Percentiles rank a stretch among this genome's conserved stretches.
These are phyloP conservation scores for Scutellaria minor DNA, from an alignment of 257 asterid species.

Conservation along the genomic window DNA sequence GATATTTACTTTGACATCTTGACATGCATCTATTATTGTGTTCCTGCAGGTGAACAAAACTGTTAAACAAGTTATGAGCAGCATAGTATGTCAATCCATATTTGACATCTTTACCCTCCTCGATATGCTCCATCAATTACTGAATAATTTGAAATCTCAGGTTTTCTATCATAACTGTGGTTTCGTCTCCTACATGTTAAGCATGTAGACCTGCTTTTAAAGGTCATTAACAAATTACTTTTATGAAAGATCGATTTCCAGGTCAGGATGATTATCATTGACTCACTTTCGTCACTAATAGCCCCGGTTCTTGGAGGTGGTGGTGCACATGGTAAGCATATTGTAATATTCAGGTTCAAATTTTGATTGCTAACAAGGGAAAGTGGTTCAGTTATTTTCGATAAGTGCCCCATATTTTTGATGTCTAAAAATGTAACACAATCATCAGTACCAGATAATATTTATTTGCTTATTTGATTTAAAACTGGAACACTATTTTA, in stretches of 20 bases:
- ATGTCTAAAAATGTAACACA: not conserved
- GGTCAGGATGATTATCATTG: slow-evolving; percentile 72
- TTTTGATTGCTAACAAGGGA: slow-evolving; percentile 1
- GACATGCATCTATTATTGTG: slow-evolving; percentile 23
- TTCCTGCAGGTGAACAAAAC: slow-evolving; percentile 47
- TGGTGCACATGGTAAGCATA: slow-evolving; percentile 65
- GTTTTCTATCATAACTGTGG: slow-evolving; percentile 40
- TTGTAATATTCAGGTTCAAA: slow-evolving; percentile 5
- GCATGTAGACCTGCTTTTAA: slow-evolving; percentile 1
- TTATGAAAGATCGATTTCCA: slow-evolving; percentile 48
- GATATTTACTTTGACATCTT: slow-evolving; percentile 5
- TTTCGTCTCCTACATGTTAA: slow-evolving; percentile 23
- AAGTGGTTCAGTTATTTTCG: not conserved
- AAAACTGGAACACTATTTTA: not conserved
- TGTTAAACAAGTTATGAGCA: slow-evolving; percentile 60
- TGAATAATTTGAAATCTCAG: slow-evolving; percentile 58
- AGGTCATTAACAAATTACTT: slow-evolving; percentile 12
- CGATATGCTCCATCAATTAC: slow-evolving; percentile 69
- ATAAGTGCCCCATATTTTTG: slow-evolving; percentile 3
- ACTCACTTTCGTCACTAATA: slow-evolving; percentile 85
- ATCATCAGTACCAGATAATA: not conserved
- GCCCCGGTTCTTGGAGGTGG: slow-evolving; percentile 85
- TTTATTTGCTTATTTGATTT: slow-evolving; percentile 16
- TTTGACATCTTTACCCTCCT: slow-evolving; percentile 77
- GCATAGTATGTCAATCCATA: slow-evolving; percentile 60